A percentile compares a stretch with the other conserved stretches of the same genome.
Evolutionary conservation across 306 rosid species (phyloP).

Genomic region (Astragalus glycyphyllos): DNA sequence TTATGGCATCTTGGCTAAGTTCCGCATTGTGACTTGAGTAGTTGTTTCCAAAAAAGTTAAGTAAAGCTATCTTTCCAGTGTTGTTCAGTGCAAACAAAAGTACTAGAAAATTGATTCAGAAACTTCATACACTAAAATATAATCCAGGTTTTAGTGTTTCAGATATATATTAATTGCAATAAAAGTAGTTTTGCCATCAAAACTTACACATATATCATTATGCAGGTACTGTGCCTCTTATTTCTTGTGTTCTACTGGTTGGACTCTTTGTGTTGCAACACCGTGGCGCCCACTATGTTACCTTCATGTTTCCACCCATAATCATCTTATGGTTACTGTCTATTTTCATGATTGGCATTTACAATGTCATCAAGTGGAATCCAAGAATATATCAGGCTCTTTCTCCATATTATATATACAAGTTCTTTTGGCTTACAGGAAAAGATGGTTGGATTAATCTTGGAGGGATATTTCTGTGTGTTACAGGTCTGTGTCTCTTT

Average conservation of each 20-base stretch:
- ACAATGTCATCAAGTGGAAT: conserved; percentile 81
- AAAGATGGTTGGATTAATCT: conserved; percentile 80
- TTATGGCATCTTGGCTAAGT: conserved; percentile 27
- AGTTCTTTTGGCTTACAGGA: conserved; percentile 71
- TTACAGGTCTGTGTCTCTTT: conserved; percentile 61
- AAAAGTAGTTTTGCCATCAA: conserved; percentile 36
- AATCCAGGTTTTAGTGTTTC: not conserved
- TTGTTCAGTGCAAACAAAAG: conserved; percentile 16
- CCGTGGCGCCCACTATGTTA: conserved; percentile 77
- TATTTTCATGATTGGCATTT: conserved; percentile 70
- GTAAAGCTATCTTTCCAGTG: conserved; percentile 22
- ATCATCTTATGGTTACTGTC: conserved; percentile 74
- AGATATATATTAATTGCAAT: not conserved
- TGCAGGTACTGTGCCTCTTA: conserved; percentile 65
- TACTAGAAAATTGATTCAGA: conserved; percentile 21
- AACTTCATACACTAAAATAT: conserved; percentile 1
- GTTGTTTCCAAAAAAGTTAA: conserved; percentile 34
- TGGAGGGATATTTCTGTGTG: conserved; percentile 77
- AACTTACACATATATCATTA: conserved; percentile 36
- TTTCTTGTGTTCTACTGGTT: conserved; percentile 73
- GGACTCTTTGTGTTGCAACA: conserved; percentile 78
- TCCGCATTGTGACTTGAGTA: conserved; percentile 29
- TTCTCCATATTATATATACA: conserved; percentile 81
- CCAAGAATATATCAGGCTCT: conserved; percentile 75
- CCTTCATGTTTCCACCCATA: conserved; percentile 77